Percentiles rank a stretch among this genome's conserved stretches.
phyloP scores from a whole-genome alignment of 257 asterid genomes.

The Leptodermis oblonga region DNA sequence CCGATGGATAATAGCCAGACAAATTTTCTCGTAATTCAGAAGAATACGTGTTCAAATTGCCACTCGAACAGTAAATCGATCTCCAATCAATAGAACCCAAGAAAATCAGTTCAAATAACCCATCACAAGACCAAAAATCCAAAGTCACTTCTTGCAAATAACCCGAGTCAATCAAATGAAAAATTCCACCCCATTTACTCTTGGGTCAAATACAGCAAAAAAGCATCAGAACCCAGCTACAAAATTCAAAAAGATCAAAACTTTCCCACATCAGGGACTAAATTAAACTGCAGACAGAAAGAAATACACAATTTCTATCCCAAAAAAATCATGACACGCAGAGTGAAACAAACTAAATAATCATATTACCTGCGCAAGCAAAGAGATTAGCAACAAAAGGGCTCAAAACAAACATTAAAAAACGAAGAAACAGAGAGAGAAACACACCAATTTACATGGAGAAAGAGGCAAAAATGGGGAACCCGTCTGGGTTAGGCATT shows the following conservation, averaged over 20 bases:
- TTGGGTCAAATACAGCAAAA: background rate
- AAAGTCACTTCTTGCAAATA: constrained; percentile 6
- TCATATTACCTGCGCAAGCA: constrained; percentile 1
- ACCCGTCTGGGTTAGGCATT: background rate
- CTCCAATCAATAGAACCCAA: constrained; percentile 10
- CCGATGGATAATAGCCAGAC: background rate
- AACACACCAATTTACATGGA: background rate
- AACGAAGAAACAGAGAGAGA: background rate
- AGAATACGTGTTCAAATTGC: background rate
- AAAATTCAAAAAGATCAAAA: background rate
- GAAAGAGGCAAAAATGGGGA: background rate
- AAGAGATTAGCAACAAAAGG: background rate
- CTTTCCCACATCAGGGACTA: background rate
- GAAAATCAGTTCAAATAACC: constrained; percentile 5
- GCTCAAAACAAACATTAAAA: background rate
- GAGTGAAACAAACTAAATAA: too few species aligned
- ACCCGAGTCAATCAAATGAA: background rate
- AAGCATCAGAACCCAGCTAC: background rate
- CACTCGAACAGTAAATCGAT: constrained; percentile 4
- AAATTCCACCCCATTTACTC: background rate
- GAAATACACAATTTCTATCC: background rate
- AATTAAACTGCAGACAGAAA: background rate
- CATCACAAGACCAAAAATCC: background rate
- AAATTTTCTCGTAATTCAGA: background rate
- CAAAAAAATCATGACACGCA: background rate